A percentile compares a stretch with the other conserved stretches of the same genome.
Evolutionary conservation across 805 yeast species (phyloP).

Genomic region (Suhomyces emberorum): DNA sequence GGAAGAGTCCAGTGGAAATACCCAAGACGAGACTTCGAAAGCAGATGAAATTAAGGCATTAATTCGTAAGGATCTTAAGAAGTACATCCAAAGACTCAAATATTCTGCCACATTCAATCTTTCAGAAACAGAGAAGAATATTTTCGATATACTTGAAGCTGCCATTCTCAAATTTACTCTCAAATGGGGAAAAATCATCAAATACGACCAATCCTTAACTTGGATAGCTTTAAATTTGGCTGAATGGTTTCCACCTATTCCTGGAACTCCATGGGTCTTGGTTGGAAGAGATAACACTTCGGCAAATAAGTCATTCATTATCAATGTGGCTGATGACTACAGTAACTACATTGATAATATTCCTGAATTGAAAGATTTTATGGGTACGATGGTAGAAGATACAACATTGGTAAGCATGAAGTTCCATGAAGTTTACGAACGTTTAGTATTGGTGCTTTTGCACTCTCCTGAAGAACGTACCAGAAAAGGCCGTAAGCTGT

Average conservation of each 20-base stretch:
- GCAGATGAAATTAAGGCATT: conserved; percentile 25
- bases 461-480: conserved; percentile 60
- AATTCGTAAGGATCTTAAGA: conserved; percentile 56
- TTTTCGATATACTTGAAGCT: conserved; percentile 54
- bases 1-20: conserved; percentile 1
- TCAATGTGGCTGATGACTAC: conserved; percentile 36
- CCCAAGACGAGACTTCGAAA: not conserved
- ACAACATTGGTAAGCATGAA: conserved; percentile 38
- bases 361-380: conserved; percentile 20
- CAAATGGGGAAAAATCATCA: conserved; percentile 77
- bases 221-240: conserved; percentile 89
- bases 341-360: conserved; percentile 34
- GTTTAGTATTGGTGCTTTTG: conserved; percentile 68
- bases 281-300: conserved; percentile 49
- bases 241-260: conserved; percentile 79
- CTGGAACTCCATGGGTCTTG: conserved; percentile 50
- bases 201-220: conserved; percentile 76
- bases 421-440: conserved; percentile 69
- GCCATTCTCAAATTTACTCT: conserved; percentile 61
- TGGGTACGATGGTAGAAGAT: conserved; percentile 24
- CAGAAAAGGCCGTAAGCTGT: conserved; percentile 1
- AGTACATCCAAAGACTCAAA: conserved; percentile 52
- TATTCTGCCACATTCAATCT: conserved; percentile 23
- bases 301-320: conserved; percentile 23
- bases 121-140: conserved; percentile 46